These are phyloP conservation scores for Hymenotorrendiella dingleyae DNA, from an alignment of 2,329 filamentous ascomycete genomes.

Conservation along the genomic window DNA sequence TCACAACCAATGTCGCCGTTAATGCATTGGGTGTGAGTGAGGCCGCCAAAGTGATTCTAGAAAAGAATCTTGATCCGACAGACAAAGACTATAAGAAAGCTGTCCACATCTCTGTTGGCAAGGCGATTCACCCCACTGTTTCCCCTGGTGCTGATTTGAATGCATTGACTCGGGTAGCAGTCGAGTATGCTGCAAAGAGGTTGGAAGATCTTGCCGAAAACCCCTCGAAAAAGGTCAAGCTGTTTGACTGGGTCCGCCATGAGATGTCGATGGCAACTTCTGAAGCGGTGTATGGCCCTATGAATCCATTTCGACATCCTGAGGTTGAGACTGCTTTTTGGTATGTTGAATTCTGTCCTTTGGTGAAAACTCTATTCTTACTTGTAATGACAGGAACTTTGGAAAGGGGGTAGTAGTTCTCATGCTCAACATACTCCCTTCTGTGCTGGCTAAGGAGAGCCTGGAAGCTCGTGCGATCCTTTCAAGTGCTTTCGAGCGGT, in stretches of 20 bases:
- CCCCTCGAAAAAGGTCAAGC: neutral
- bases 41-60: neutral
- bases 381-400: neutral
- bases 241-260: neutral
- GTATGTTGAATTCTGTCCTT: constrained; percentile 22
- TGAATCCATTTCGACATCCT: neutral
- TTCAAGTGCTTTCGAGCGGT: constrained; percentile 32
- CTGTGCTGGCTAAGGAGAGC: constrained; percentile 20
- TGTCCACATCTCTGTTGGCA: neutral
- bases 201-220: neutral
- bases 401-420: neutral
- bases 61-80: neutral
- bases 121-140: neutral
- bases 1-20: neutral
- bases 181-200: neutral
- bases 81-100: neutral
- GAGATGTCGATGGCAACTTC: neutral
- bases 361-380: too few species aligned
- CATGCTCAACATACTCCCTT: constrained; percentile 5
- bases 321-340: constrained; percentile 30
- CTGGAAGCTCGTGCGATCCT: constrained; percentile 32
- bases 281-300: neutral
- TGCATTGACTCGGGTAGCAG: neutral
- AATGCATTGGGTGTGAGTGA: neutral
- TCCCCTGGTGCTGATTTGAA: neutral